Percentiles rank a stretch among this genome's conserved stretches.
phyloP scores from a whole-genome alignment of 2,329 filamentous ascomycete genomes.

The Fusarium sp. region DNA sequence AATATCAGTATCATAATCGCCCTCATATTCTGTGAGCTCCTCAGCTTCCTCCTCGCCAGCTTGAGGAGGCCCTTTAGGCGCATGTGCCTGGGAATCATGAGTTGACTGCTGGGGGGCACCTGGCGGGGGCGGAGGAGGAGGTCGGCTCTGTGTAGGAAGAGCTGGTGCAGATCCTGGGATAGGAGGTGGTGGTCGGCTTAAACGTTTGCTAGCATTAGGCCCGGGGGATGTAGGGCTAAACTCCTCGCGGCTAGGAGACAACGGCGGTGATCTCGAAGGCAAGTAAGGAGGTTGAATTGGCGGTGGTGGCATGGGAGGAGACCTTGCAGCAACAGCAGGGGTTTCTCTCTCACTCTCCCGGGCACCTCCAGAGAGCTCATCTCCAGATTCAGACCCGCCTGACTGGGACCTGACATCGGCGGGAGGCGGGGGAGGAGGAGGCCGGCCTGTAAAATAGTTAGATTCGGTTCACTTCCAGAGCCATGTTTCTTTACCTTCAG shows the following conservation, averaged over 20 bases:
- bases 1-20: constrained; percentile 98
- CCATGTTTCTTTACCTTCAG: constrained; percentile 63
- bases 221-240: constrained; percentile 55
- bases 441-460: constrained; percentile 62
- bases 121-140: constrained; percentile 73
- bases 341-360: constrained; percentile 52
- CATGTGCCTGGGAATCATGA: constrained; percentile 58
- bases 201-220: constrained; percentile 58
- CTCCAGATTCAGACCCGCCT: constrained; percentile 86
- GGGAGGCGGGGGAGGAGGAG: constrained; percentile 63
- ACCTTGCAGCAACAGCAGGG: constrained; percentile 39
- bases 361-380: constrained; percentile 74
- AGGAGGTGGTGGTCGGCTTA: constrained; percentile 66
- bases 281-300: constrained; percentile 44
- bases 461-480: constrained; percentile 38
- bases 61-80: constrained; percentile 54
- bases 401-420: constrained; percentile 70
- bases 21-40: constrained; percentile 93
- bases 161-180: constrained; percentile 65
- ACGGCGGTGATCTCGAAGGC: constrained; percentile 48
- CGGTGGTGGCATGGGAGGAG: constrained; percentile 57
- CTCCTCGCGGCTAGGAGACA: constrained; percentile 48
- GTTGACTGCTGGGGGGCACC: constrained; percentile 67
- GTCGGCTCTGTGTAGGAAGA: constrained; percentile 63
- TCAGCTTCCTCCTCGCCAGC: constrained; percentile 73